phyloP scores from a whole-genome alignment of 345 rosid genomes.

The Eutrema yunnanense region DNA sequence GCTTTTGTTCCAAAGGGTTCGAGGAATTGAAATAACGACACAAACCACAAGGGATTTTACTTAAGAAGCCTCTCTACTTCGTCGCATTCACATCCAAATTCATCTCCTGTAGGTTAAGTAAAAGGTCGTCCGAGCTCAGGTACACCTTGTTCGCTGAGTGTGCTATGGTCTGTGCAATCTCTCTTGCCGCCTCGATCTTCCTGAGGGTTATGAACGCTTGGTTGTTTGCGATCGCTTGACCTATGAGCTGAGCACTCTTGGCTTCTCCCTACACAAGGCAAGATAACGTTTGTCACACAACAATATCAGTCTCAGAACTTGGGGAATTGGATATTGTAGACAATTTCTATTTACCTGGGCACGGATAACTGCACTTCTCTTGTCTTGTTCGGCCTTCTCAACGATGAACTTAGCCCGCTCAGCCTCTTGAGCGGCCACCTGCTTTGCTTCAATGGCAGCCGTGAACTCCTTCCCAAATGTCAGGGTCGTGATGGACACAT shows the following conservation, averaged over 20 bases:
- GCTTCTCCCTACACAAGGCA: slow-evolving; percentile 67
- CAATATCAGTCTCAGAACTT: background rate
- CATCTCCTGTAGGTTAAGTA: slow-evolving; percentile 71
- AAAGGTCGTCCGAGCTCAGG: slow-evolving; percentile 61
- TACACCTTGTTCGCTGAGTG: slow-evolving; percentile 63
- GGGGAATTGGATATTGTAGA: background rate
- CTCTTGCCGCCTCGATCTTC: slow-evolving; percentile 89
- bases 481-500: slow-evolving; percentile 80
- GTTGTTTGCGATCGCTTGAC: slow-evolving; percentile 86
- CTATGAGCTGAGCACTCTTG: slow-evolving; percentile 85
- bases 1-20: background rate
- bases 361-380: slow-evolving; percentile 82
- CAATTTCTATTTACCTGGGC: slow-evolving; percentile 52
- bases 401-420: slow-evolving; percentile 90
- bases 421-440: slow-evolving; percentile 96
- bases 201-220: slow-evolving; percentile 85
- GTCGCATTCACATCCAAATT: slow-evolving; percentile 32
- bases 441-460: slow-evolving; percentile 91
- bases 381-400: slow-evolving; percentile 96
- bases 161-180: slow-evolving; percentile 73
- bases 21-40: slow-evolving; percentile 2
- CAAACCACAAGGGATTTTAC: background rate
- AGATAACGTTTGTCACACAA: background rate
- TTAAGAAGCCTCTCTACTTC: slow-evolving; percentile 5
- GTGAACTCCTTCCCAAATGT: slow-evolving; percentile 94